Base-by-base conservation (phyloP, 768 basidiomycete genomes). In the Hortiboletus flavorubellus region DNA sequence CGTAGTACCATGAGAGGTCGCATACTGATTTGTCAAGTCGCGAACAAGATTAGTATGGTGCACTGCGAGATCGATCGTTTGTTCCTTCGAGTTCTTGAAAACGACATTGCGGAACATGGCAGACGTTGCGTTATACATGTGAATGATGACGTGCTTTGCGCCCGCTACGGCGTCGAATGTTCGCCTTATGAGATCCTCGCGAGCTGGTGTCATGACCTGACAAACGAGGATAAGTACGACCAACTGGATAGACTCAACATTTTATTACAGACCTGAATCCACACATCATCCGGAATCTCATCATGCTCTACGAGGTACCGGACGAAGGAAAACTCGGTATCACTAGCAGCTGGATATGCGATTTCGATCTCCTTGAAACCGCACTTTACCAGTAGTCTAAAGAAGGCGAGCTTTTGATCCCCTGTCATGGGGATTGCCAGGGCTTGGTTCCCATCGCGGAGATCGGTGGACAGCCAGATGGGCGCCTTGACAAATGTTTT, bases 111-210 rank as follows among this genome's bases (percentile, higher is more conserved):
- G 87, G 81, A 98, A 98, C 46, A 84, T 80, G 29, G 91, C 87
- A 12, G 86, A 93, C n/a, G 93, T 96, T 18, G 97, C 97, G 68
- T 98, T 99, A 75, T 99, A 99, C 92, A 98, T 94, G 75, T 98
- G 97, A 42, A 98, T 83, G 70, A 99, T 98, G 46, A 91, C 96
- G 56, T 84, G 80, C 66, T 94, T 98, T 39, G 86, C 76, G 34
- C 96, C 97, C 18, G 88, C 89, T 21, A 97, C 87, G 21, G 93
- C 74, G 49, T 93, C 91, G 65, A 99, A 80, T 1, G 97, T 96
- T 31, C 89, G 85, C 63, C 79, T 86, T 74, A 98, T 97, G 61
- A 98, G 83, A 67, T 98, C 97, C 66, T 93, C 93, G 53, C 97
- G 85, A 30, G 97, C 95, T 42, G 95, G 95, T 14, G 95, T 96